These are phyloP conservation scores for Wickerhamomyces rabaulensis DNA, from an alignment of 805 yeast species.

Conservation along the genomic window DNA sequence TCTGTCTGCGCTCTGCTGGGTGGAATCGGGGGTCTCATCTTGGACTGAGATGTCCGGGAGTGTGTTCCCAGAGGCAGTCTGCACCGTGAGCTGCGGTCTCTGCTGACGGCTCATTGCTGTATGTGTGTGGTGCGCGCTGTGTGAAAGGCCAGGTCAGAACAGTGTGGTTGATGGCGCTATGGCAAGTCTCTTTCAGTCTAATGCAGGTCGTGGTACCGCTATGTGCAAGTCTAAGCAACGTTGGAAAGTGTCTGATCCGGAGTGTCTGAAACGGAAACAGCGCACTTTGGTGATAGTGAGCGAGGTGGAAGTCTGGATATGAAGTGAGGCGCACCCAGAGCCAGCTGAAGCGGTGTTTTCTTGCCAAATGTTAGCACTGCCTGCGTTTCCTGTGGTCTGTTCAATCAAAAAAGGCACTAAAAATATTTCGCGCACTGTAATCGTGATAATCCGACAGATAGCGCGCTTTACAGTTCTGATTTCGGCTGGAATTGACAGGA, in stretches of 20 bases:
- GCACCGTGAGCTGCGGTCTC: not conserved
- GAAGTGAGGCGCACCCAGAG: not conserved
- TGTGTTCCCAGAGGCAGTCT: not conserved
- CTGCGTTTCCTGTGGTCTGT: too few relatives aligned
- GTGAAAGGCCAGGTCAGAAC: not conserved
- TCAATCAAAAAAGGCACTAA: not conserved
- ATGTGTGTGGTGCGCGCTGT: not conserved
- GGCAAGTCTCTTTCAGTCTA: not conserved
- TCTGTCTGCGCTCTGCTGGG: not conserved
- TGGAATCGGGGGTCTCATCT: not conserved
- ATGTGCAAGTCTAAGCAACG: not conserved
- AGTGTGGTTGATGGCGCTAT: not conserved
- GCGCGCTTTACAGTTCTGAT: too few relatives aligned
- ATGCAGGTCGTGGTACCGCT: not conserved
- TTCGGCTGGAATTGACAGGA: too few relatives aligned
- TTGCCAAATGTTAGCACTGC: too few relatives aligned
- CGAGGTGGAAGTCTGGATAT: not conserved
- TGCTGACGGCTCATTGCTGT: not conserved
- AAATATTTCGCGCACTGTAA: not conserved
- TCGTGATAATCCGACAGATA: too few relatives aligned
- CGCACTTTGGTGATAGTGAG: not conserved
- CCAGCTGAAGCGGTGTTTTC: not conserved
- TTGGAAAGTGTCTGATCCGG: not conserved
- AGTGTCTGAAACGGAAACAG: not conserved
- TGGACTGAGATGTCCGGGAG: conserved; percentile 7